Evolutionary conservation across 2,329 filamentous ascomycete species (phyloP), one percentile per base, ranked within the genome.

Genomic region (Aspergillus fumigatiaffinis): DNA sequence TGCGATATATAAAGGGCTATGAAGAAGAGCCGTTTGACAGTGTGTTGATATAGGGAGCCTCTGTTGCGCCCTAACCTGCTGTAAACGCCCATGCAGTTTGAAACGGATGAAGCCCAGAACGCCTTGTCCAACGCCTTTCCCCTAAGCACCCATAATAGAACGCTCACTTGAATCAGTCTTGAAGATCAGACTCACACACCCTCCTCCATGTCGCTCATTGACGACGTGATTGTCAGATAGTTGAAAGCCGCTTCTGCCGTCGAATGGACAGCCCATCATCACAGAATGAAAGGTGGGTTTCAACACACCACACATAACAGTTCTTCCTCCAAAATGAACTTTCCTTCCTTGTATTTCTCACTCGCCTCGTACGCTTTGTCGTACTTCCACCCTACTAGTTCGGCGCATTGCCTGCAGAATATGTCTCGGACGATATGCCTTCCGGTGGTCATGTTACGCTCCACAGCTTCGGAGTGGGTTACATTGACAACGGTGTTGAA

Each of bases 331-430:
- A 99, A 82, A 59, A 99, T 99, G 73, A 90, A 97, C 79, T 97
- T 99, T 55, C 92, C 92, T 81, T 99, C 94, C 80, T 99, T 99
- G 79, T 99, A 99, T 78, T 96, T 96, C 83, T 99, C 93, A 63
- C 83, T 87, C 35, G 80, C 76, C 79, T 99, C 94, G 73, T 90
- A 97, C 1, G 94, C 94, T 79, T 95, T 96, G 77, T 99, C 94
- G 74, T 99, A 99, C 76, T 96, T 97, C 94, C 94, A 99, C 38
- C 94, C 94, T 53, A 99, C 94, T 29, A 88, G 89, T 74, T 92
- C 89, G 72, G 89, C 89, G 83, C 94, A 99, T 76, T 96, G 90
- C 57, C 89, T 84, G 79, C 94, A 99, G 57, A 82, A 82, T 68
- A 99, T 97, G 73, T 99, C 94, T 57, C 94, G 88, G 50, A 99